phyloP scores from a whole-genome alignment of 106 monocot genomes.

The Dendrobium huoshanense region DNA sequence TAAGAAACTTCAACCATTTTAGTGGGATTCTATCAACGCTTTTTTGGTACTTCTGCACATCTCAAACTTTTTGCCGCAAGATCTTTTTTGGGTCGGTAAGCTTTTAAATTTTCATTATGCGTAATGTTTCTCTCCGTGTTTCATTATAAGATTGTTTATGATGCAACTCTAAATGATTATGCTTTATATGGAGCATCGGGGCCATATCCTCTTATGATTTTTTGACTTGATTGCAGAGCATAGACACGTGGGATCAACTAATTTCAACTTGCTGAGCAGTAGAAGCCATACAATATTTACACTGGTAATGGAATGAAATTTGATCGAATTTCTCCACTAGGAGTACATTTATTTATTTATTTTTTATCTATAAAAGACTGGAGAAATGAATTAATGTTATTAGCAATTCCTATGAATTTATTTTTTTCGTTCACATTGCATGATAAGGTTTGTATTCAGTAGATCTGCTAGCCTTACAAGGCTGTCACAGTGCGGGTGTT shows the following conservation, averaged over 20 bases:
- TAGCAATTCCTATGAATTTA: not conserved
- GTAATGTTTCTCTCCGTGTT: not conserved
- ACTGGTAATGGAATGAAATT: conserved; percentile 43
- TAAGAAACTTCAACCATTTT: not conserved
- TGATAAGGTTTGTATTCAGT: not conserved
- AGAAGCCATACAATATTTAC: conserved; percentile 99
- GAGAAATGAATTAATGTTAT: not conserved
- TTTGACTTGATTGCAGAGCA: conserved; percentile 57
- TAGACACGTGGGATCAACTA: conserved; percentile 93
- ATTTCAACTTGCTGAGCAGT: conserved; percentile 93
- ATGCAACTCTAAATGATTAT: not conserved
- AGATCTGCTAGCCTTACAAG: not conserved
- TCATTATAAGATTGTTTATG: not conserved
- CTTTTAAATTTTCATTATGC: not conserved
- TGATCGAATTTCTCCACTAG: not conserved
- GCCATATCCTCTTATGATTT: not conserved
- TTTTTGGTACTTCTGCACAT: not conserved
- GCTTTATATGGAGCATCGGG: not conserved
- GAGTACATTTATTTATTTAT: not conserved
- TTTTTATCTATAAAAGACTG: not conserved
- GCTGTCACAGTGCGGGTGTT: no score
- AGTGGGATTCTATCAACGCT: not conserved
- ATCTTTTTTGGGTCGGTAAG: not conserved
- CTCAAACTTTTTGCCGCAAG: not conserved
- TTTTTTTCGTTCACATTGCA: not conserved